Percentiles rank a stretch among this genome's conserved stretches.
phyloP scores from a whole-genome alignment of 2,329 filamentous ascomycete species.

The Curvularia sp. region DNA sequence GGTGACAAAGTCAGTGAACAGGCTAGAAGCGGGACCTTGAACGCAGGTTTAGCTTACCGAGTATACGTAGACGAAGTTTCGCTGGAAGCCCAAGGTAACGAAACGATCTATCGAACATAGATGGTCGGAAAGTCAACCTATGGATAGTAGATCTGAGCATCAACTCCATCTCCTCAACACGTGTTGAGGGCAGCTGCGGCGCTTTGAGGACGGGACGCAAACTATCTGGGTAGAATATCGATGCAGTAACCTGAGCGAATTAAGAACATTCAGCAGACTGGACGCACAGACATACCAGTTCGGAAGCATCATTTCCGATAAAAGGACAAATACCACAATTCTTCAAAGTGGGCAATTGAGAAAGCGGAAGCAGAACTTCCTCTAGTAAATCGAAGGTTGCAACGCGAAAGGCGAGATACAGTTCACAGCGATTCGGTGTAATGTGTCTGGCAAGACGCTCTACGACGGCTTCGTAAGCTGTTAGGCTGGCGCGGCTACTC shows the following conservation, averaged over 20 bases:
- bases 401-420: neutral
- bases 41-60: neutral
- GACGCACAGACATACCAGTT: neutral
- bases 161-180: neutral
- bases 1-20: neutral
- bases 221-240: neutral
- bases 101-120: neutral
- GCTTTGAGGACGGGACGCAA: neutral
- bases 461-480: neutral
- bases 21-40: neutral
- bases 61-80: neutral
- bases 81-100: neutral
- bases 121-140: neutral
- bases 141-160: neutral
- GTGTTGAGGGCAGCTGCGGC: neutral
- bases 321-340: neutral
- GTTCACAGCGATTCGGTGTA: neutral
- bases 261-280: neutral
- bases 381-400: neutral
- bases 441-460: neutral
- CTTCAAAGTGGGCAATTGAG: neutral
- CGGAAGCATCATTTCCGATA: neutral
- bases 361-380: neutral
- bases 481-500: neutral
- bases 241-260: neutral